Base-by-base conservation (phyloP, 495 filamentous ascomycete species). In the Tuber microsphaerosporum region DNA sequence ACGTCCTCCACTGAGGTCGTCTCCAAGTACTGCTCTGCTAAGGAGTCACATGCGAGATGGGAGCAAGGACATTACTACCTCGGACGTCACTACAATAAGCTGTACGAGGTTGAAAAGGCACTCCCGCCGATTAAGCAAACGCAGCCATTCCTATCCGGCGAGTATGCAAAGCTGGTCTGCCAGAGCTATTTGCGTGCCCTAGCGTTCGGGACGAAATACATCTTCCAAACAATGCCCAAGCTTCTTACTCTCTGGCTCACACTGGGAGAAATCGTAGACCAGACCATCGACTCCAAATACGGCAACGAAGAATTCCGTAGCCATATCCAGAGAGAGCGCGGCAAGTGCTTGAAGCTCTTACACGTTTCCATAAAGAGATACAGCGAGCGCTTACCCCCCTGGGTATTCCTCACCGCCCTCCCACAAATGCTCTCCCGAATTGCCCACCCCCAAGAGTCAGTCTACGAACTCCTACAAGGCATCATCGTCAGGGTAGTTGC, bases 41-140 rank as follows among this genome's bases (percentile, higher is more conserved):
- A 77, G 75, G 48, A 37, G 46, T 73, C 74, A 43, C 80, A 78
- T 76, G 37, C 68, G 10, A 90, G 89, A 76, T 99, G 94, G 94
- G 96, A 99, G 80, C 97, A 97, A 84, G 94, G 92, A 0, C 92
- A 97, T 83, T 98, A 97, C 83, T 97, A 97, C 84, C 88, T 99
- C 26, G 95, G 95, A 19, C 94, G 94, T 74, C 92, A 98, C 84
- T 99, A 98, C 86, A 97, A 97, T 82, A 99, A 97, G 82, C 88
- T 98, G 22, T 86, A 97, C 31, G 94, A 98, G 79, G 91, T 92
- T 0, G 93, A 98, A 82, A 94, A 92, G 82, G 86, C 87, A 14
- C 88, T 97, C 68, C 89, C 91, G 14, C 86, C 89, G 48, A 87
- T 88, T 20, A 93, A 88, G 45, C 88, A 89, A 81, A 86, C 83